Conservation (phyloP, 169 alveolate species). For the Eimeria tenella region DNA sequence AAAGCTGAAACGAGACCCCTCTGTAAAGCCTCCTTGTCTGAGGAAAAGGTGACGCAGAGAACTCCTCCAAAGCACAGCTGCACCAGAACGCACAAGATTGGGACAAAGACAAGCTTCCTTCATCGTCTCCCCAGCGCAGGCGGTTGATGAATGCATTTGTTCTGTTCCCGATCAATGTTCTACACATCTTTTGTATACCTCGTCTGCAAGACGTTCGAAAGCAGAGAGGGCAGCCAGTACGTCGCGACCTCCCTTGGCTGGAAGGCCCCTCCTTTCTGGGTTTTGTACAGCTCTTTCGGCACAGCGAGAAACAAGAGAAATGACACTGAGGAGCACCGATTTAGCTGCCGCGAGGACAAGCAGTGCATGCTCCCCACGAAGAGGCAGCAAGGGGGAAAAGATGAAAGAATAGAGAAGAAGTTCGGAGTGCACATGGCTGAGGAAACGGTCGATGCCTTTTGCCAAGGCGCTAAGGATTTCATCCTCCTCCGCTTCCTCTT, state of each 20-base stretch:
- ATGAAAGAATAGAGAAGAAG: conserved; percentile 68
- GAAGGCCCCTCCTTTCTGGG: conserved; percentile 60
- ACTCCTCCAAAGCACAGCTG: conserved; percentile 38
- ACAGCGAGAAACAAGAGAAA: conserved; percentile 54
- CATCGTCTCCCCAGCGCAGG: too few relatives aligned
- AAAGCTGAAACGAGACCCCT: conserved; percentile 46
- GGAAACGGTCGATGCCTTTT: conserved; percentile 14
- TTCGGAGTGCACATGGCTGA: conserved; percentile 55
- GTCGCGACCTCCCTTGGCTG: conserved; percentile 60
- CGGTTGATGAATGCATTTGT: too few relatives aligned
- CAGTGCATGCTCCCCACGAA: conserved; percentile 52
- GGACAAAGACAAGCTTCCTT: neutral
- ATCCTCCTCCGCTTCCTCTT: conserved; percentile 53
- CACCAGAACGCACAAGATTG: neutral
- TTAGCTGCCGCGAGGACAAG: conserved; percentile 53
- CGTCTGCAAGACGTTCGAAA: conserved; percentile 58
- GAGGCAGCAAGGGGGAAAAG: conserved; percentile 70
- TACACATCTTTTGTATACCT: neutral
- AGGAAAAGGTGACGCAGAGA: conserved; percentile 18
- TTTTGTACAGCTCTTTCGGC: conserved; percentile 61
- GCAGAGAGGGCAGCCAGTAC: conserved; percentile 41
- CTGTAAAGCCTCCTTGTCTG: neutral
- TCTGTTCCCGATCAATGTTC: too few relatives aligned
- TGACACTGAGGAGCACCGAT: conserved; percentile 50
- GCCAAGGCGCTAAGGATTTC: conserved; percentile 22